Percentiles rank a stretch among this genome's conserved stretches.
Evolutionary conservation across 2,329 filamentous ascomycete genomes (phyloP).

Genomic region (Aspergillus neoniger): DNA sequence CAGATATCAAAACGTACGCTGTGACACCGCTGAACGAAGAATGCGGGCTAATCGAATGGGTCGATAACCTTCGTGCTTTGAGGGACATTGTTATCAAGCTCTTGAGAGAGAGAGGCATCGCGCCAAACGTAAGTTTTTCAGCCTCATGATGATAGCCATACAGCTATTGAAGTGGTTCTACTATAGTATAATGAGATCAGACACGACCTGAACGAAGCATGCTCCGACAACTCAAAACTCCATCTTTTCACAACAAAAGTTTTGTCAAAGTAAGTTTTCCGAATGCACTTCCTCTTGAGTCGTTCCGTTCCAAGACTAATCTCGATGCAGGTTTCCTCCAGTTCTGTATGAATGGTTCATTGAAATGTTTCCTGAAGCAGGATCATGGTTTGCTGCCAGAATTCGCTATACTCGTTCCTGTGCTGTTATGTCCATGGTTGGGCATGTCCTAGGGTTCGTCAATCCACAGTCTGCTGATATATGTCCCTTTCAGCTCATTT

Average conservation of each 20-base stretch:
- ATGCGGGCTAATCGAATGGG: constrained; percentile 97
- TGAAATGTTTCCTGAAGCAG: constrained; percentile 89
- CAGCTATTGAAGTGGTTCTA: constrained; percentile 7
- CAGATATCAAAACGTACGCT: constrained; percentile 89
- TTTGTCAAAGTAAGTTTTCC: constrained; percentile 44
- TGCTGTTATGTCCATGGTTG: constrained; percentile 99
- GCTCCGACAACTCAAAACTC: constrained; percentile 63
- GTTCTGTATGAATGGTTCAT: constrained; percentile 94
- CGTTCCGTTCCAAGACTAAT: constrained; percentile 13
- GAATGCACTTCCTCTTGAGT: not conserved
- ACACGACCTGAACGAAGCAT: constrained; percentile 64
- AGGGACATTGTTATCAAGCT: constrained; percentile 83
- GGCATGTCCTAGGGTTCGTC: constrained; percentile 74
- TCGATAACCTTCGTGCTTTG: constrained; percentile 90
- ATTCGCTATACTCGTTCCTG: constrained; percentile 89
- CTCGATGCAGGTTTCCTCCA: constrained; percentile 65
- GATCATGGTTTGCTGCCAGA: constrained; percentile 85
- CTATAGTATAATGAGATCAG: constrained; percentile 68
- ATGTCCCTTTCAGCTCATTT: constrained; percentile 12
- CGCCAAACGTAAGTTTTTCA: constrained; percentile 45
- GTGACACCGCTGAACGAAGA: constrained; percentile 97
- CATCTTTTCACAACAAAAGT: constrained; percentile 70
- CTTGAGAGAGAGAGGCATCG: constrained; percentile 73
- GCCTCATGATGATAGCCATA: not conserved
- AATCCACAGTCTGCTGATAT: not conserved